Percentiles rank a stretch among this genome's conserved stretches.
Conservation (phyloP, 2,329 filamentous ascomycete species). For the Basipetospora chlamydospora region DNA sequence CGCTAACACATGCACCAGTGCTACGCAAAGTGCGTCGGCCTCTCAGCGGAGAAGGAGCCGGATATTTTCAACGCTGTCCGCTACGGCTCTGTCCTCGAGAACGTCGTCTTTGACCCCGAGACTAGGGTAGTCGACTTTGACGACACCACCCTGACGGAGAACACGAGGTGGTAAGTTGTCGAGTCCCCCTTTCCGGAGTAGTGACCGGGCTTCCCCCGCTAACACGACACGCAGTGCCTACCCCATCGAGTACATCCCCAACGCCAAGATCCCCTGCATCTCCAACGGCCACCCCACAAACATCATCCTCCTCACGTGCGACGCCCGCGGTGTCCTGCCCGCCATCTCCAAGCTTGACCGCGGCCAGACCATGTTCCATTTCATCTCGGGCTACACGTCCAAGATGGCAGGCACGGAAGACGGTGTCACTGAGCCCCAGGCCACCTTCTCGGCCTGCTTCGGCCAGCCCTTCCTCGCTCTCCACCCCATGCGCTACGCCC, state of each 20-base stretch:
- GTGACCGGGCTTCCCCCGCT: constrained; percentile 9
- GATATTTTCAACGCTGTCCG: constrained; percentile 94
- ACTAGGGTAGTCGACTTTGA: constrained; percentile 92
- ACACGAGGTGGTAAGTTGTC: constrained; percentile 58
- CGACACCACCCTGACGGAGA: constrained; percentile 87
- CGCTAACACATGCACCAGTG: too few species aligned
- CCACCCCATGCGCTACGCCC: constrained; percentile 97
- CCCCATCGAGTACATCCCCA: constrained; percentile 97
- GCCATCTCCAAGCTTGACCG: constrained; percentile 94
- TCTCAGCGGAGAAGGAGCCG: constrained; percentile 96
- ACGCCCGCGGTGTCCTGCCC: constrained; percentile 90
- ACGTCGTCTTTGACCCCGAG: constrained; percentile 89
- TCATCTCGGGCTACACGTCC: constrained; percentile 98
- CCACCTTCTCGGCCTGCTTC: constrained; percentile 98
- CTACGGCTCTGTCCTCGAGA: constrained; percentile 95
- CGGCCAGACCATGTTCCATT: constrained; percentile 99
- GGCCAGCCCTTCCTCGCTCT: constrained; percentile 97
- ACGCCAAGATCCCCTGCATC: constrained; percentile 96
- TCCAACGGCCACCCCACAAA: constrained; percentile 81
- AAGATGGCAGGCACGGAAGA: constrained; percentile 99
- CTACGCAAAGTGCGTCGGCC: constrained; percentile 97
- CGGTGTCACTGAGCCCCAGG: constrained; percentile 90
- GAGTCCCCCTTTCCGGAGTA: too few species aligned
- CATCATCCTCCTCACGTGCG: constrained; percentile 96
- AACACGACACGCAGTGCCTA: constrained; percentile 46